Percentiles rank a stretch among this genome's conserved stretches.
Evolutionary conservation across 805 yeast species (phyloP).

Genomic region (Saccharomycopsis amapae): DNA sequence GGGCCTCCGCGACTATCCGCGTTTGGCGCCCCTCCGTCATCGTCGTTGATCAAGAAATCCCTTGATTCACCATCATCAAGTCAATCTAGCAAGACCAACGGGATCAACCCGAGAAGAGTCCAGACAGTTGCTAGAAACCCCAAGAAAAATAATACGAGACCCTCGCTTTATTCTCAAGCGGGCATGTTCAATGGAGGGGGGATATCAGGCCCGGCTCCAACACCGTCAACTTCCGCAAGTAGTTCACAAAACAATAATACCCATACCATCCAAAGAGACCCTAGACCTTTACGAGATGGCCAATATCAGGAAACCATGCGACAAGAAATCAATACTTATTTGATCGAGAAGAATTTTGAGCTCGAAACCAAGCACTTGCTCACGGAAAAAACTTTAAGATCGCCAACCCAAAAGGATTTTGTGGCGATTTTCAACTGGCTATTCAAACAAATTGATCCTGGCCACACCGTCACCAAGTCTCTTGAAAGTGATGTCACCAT

Average conservation of each 20-base stretch:
- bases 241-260: background rate
- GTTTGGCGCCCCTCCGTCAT: background rate
- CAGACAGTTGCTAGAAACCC: no score
- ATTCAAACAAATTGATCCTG: constrained; percentile 72
- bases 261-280: constrained; percentile 37
- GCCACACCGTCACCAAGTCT: constrained; percentile 57
- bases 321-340: constrained; percentile 59
- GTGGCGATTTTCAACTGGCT: constrained; percentile 72
- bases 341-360: constrained; percentile 60
- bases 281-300: constrained; percentile 72
- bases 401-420: constrained; percentile 86
- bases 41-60: constrained; percentile 33
- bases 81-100: no score
- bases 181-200: no score
- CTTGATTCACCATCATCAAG: no score
- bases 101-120: no score
- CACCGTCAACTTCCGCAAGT: constrained; percentile 23
- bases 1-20: constrained; percentile 19
- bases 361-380: constrained; percentile 66
- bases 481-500: constrained; percentile 54
- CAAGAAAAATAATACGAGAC: no score
- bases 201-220: no score
- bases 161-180: no score
- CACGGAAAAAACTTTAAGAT: constrained; percentile 53
- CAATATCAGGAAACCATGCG: constrained; percentile 58